Base-by-base conservation (phyloP, 169 alveolate species). In the Plasmodium falciparum region DNA sequence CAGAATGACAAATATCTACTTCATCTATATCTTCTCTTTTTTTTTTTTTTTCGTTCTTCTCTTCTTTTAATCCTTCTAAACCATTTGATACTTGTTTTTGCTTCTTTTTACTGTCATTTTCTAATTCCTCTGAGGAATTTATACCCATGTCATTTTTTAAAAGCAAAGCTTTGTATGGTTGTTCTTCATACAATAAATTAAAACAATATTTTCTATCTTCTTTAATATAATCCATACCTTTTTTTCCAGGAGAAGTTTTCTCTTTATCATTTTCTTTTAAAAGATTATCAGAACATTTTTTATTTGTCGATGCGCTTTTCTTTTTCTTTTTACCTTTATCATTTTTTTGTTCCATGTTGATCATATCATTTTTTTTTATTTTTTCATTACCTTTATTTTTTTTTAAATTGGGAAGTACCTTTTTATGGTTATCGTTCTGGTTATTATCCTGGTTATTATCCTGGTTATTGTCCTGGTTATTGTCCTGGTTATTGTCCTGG, bases 91-190 rank as follows among this genome's bases (percentile, higher is more conserved):
- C 13, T 8, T 56, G 2, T 0, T 56, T 8, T 11, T 6, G 8
- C 15, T 11, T 56, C 15, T 56, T 56, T 56, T 56, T 15, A 11
- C n/a, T 9, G 0, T 13, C 22, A 15, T 56, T 22, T 15, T 56
- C 63, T 43, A 33, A 15, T 49, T 65, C 76, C 12, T 76, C 75
- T 0, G 76, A 63, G 13, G 59, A 49, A 63, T 75, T 56, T 17
- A 76, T 20, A 8, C 66, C 13, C 12, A 76, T 20, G 6, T 47
- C 43, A 8, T 29, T 59, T 17, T 76, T 76, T 17, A 76, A 2
- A 47, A 76, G 43, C 43, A 76, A 56, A 39, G 89, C 89, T 22
- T 76, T 76, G 58, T 76, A 76, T 29, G 89, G 89, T 33, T 76
- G 89, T 54, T 76, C 89, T 17, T 76, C 43, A 47, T 47, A 76